Percentiles rank a stretch among this genome's conserved stretches.
Conservation (phyloP, 306 rosid species). For the Citrullus amarus region DNA sequence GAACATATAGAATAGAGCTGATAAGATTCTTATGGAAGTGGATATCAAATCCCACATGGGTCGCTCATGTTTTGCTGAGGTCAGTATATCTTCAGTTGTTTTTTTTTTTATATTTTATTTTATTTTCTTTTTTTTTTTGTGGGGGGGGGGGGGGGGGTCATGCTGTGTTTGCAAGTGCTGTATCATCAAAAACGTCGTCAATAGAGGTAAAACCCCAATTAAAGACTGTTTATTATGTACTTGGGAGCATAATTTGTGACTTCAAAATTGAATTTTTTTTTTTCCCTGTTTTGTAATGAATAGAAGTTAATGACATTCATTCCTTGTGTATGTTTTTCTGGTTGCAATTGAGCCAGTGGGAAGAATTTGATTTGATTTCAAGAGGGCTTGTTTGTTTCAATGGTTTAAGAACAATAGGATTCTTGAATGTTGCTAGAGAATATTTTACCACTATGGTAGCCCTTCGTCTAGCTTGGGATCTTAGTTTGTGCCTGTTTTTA, state of each 20-base stretch:
- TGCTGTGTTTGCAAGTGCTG: neutral
- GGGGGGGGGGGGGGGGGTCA: neutral
- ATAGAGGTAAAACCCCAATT: neutral
- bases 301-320: neutral
- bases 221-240: neutral
- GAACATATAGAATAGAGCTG: constrained; percentile 7
- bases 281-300: neutral
- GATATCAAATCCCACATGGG: neutral
- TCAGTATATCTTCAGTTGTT: neutral
- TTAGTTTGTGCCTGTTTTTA: neutral
- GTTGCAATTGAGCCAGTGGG: neutral
- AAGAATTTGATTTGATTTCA: neutral
- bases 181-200: neutral
- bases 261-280: neutral
- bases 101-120: neutral
- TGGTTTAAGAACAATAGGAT: neutral
- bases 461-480: neutral
- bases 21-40: constrained; percentile 6
- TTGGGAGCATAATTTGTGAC: neutral
- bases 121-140: neutral
- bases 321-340: neutral
- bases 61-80: neutral
- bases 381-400: neutral
- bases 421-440: neutral
- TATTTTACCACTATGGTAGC: neutral